Evolutionary conservation across 2,329 filamentous ascomycete genomes (phyloP).

Genomic region (Teratosphaeria viscida): DNA sequence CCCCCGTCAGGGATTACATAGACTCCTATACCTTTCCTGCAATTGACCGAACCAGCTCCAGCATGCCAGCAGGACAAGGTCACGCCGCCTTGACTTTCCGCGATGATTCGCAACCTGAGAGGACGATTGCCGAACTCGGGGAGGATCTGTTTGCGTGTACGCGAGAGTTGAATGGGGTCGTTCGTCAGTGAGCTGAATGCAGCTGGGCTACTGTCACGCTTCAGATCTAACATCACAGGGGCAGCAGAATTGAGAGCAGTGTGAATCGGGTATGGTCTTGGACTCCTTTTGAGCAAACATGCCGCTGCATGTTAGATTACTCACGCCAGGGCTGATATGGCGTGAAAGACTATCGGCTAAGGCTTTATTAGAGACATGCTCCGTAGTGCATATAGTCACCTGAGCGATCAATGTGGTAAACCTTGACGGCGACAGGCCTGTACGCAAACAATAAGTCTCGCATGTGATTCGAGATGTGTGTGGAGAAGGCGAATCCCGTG

Average conservation of each 20-base stretch:
- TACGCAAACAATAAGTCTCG: background rate
- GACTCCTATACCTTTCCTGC: background rate
- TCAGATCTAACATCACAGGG: background rate
- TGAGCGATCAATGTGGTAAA: background rate
- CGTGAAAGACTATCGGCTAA: background rate
- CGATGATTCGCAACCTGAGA: constrained; percentile 2
- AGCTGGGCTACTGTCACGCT: background rate
- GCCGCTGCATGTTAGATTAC: background rate
- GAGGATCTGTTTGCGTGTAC: background rate
- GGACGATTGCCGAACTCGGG: background rate
- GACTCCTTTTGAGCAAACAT: background rate
- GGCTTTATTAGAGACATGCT: background rate
- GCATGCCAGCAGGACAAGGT: background rate
- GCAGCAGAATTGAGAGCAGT: background rate
- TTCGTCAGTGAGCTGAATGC: background rate
- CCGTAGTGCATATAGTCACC: background rate
- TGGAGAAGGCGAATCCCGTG: background rate
- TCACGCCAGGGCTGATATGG: background rate
- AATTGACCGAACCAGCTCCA: background rate
- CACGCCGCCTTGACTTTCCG: background rate
- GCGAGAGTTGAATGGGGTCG: background rate
- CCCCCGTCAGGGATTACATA: too few relatives aligned
- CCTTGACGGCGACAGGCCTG: background rate
- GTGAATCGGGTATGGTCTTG: too few relatives aligned
- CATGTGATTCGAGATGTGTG: background rate